A percentile compares a stretch with the other conserved stretches of the same genome.
phyloP scores from a whole-genome alignment of 106 monocot species.

The Phalaenopsis aphrodite region DNA sequence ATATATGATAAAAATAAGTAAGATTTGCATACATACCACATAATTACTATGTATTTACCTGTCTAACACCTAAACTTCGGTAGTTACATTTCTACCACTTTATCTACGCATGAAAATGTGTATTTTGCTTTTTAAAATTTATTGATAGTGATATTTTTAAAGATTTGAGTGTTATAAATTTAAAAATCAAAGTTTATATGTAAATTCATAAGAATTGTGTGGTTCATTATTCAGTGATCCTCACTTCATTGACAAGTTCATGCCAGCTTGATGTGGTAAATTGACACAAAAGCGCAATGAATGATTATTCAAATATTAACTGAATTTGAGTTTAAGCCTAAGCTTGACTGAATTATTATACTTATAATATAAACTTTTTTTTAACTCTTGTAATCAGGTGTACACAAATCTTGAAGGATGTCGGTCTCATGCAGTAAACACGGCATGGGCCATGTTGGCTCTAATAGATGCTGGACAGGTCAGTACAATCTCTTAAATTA shows the following conservation, averaged over 20 bases:
- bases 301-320: background rate
- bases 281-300: background rate
- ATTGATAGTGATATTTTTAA: too few species aligned
- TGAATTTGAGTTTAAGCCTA: background rate
- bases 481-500: background rate
- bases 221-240: background rate
- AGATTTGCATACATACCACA: too few species aligned
- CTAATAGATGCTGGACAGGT: constrained; percentile 10
- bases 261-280: too few species aligned
- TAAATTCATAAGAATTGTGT: too few species aligned
- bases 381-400: background rate
- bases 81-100: too few species aligned
- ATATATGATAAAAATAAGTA: background rate
- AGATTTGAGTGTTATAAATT: too few species aligned
- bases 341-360: background rate
- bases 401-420: constrained; percentile 5
- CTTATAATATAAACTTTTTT: background rate
- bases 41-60: too few species aligned
- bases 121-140: too few species aligned
- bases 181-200: too few species aligned
- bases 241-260: background rate
- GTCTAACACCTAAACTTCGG: too few species aligned
- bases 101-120: too few species aligned
- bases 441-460: constrained; percentile 11
- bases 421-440: constrained; percentile 8